Evolutionary conservation across 148 eudicot genomes (phyloP).

Genomic region (Cornus florida): DNA sequence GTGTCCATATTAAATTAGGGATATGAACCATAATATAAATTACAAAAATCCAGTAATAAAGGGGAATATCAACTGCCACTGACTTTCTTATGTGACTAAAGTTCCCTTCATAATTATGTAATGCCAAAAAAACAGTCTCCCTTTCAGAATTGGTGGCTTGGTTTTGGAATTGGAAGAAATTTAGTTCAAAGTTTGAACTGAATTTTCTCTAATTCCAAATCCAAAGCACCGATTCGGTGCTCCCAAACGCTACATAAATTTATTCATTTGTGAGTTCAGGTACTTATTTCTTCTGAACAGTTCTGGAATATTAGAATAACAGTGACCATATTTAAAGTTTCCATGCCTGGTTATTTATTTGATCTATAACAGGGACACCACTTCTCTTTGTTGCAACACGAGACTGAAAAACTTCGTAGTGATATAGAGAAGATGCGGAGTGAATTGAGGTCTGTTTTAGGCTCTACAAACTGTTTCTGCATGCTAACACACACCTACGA

Average conservation of each 20-base stretch:
- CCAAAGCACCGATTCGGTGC: too few species aligned
- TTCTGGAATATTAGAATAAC: not conserved
- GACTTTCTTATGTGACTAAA: not conserved
- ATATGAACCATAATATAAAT: too few species aligned
- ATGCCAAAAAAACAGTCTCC: too few species aligned
- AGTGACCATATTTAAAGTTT: too few species aligned
- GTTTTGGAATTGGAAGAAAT: too few species aligned
- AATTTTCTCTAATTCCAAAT: too few species aligned
- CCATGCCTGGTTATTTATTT: not conserved
- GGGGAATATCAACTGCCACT: not conserved
- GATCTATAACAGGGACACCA: constrained; percentile 65
- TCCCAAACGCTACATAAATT: not conserved
- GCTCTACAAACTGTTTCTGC: not conserved
- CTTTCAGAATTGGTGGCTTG: too few species aligned
- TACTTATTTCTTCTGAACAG: not conserved
- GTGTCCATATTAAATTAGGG: not conserved
- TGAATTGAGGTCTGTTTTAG: constrained; percentile 60
- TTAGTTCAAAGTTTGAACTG: too few species aligned
- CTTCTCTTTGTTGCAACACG: constrained; percentile 72
- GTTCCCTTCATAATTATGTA: not conserved
- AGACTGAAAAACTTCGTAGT: constrained; percentile 68
- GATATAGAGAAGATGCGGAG: constrained; percentile 80
- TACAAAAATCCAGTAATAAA: not conserved
- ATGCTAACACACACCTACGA: not conserved
- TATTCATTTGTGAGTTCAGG: not conserved